These are phyloP conservation scores for Saitozyma sp. DNA, from an alignment of 768 basidiomycete genomes.

Conservation along the genomic window DNA sequence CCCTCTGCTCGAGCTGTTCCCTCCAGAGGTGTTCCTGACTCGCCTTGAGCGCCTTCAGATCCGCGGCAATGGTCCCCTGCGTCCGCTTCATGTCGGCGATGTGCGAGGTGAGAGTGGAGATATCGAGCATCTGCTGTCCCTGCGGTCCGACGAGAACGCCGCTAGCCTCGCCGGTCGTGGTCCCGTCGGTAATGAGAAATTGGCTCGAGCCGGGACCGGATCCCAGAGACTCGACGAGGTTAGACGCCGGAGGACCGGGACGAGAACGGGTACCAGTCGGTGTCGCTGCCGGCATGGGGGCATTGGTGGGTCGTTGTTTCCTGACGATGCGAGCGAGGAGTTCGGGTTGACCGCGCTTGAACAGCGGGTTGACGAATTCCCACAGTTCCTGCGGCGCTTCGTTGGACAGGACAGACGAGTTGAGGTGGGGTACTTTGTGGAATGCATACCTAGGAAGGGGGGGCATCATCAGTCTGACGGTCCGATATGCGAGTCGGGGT, in stretches of 20 bases:
- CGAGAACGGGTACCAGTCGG: slow-evolving; percentile 6
- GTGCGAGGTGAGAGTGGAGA: slow-evolving; percentile 74
- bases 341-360: slow-evolving; percentile 84
- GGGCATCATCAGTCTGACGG: not conserved
- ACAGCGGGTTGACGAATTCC: slow-evolving; percentile 90
- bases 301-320: slow-evolving; percentile 56
- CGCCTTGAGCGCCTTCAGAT: slow-evolving; percentile 81
- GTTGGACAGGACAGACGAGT: slow-evolving; percentile 85
- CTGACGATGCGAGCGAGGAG: slow-evolving; percentile 82
- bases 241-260: slow-evolving; percentile 6
- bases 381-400: slow-evolving; percentile 60
- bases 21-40: slow-evolving; percentile 91
- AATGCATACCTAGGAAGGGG: slow-evolving; percentile 53
- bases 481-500: no score
- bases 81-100: slow-evolving; percentile 86
- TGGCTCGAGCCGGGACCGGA: not conserved
- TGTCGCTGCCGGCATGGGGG: slow-evolving; percentile 16
- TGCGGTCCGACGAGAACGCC: slow-evolving; percentile 28
- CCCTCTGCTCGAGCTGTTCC: slow-evolving; percentile 74
- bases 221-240: not conserved
- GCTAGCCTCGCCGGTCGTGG: slow-evolving; percentile 32
- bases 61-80: slow-evolving; percentile 85
- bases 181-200: slow-evolving; percentile 42
- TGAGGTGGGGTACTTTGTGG: slow-evolving; percentile 78
- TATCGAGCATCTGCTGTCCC: slow-evolving; percentile 59